Conservation (phyloP, 202 grass and related monocot species). For the Brachypodium distachyon region DNA sequence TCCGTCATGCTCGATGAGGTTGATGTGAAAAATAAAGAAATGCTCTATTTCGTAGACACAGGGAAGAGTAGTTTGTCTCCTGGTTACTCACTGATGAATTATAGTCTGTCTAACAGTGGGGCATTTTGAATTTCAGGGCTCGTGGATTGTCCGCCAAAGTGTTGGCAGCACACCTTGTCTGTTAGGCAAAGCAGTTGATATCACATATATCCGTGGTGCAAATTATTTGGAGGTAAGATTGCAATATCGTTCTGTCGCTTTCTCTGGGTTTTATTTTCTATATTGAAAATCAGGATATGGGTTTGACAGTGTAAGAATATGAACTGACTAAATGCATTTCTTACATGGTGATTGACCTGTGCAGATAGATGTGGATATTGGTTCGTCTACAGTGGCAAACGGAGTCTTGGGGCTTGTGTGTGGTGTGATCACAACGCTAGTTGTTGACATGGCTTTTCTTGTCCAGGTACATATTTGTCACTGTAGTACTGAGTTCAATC, state of each 20-base stretch:
- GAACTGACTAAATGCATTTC: not conserved
- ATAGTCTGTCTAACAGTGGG: not conserved
- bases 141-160: slow-evolving; percentile 97
- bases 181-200: slow-evolving; percentile 92
- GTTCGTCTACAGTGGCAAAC: slow-evolving; percentile 95
- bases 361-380: slow-evolving; percentile 99
- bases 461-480: slow-evolving; percentile 55
- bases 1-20: not conserved
- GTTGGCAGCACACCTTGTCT: slow-evolving; percentile 96
- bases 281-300: not conserved
- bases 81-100: not conserved
- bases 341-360: not conserved
- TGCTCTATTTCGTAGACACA: not conserved
- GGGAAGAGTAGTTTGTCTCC: not conserved
- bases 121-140: slow-evolving; percentile 49
- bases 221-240: slow-evolving; percentile 82
- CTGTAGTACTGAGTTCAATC: not conserved
- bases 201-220: slow-evolving; percentile 77
- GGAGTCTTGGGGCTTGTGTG: slow-evolving; percentile 89
- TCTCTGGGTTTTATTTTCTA: not conserved
- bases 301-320: not conserved
- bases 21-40: slow-evolving; percentile 2
- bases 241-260: not conserved
- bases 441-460: slow-evolving; percentile 99
- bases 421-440: slow-evolving; percentile 84